A percentile compares a stretch with the other conserved stretches of the same genome.
Evolutionary conservation across 2,329 filamentous ascomycete genomes (phyloP).

Genomic region (Chaetomium sp.): DNA sequence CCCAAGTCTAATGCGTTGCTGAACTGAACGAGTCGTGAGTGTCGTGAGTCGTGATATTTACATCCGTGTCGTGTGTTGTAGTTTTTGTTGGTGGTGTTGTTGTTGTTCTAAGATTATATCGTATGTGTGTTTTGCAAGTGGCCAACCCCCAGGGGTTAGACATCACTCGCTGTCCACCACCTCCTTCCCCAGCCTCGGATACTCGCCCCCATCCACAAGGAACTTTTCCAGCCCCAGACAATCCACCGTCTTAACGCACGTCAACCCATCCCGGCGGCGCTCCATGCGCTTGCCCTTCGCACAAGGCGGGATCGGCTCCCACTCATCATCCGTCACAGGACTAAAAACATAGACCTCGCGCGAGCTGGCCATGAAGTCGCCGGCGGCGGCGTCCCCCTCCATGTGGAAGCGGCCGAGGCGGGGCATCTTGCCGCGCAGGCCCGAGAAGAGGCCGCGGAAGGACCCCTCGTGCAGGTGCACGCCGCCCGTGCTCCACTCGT

Average conservation of each 20-base stretch:
- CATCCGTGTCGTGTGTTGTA: slow-evolving; percentile 8
- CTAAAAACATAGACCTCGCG: slow-evolving; percentile 49
- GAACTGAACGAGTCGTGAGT: slow-evolving; percentile 18
- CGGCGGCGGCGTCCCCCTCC: slow-evolving; percentile 50
- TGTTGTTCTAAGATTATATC: slow-evolving; percentile 3
- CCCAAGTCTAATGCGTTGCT: slow-evolving; percentile 24
- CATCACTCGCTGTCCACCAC: neutral
- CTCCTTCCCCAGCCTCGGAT: slow-evolving; percentile 36
- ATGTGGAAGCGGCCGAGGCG: slow-evolving; percentile 48
- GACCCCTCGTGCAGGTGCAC: slow-evolving; percentile 50
- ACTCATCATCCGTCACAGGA: slow-evolving; percentile 46
- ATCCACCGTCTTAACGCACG: slow-evolving; percentile 40
- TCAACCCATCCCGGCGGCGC: neutral
- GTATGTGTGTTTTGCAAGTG: neutral
- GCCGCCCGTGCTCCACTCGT: slow-evolving; percentile 47
- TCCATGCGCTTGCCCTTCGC: slow-evolving; percentile 35
- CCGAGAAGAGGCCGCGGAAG: slow-evolving; percentile 48
- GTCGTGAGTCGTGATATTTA: slow-evolving; percentile 27
- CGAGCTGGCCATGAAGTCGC: slow-evolving; percentile 42
- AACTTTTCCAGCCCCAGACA: slow-evolving; percentile 47
- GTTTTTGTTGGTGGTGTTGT: neutral
- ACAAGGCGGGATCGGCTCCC: slow-evolving; percentile 36
- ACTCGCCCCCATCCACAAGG: slow-evolving; percentile 44
- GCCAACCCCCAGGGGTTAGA: neutral
- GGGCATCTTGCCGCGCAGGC: slow-evolving; percentile 43